A percentile compares a stretch with the other conserved stretches of the same genome.
These are phyloP conservation scores for Dioscorea cayenensis DNA, from an alignment of 116 monocot genomes.

Conservation along the genomic window DNA sequence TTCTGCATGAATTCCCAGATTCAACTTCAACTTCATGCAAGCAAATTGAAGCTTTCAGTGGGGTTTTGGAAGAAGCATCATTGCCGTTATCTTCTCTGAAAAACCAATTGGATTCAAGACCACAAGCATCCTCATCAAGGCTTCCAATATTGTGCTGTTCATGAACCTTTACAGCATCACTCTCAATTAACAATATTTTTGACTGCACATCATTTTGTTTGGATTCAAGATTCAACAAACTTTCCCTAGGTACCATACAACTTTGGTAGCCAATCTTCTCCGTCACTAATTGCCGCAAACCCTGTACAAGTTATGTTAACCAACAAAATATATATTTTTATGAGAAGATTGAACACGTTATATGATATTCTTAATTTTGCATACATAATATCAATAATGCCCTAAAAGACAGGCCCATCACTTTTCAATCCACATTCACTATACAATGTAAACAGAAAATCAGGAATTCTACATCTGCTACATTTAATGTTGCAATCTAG, in stretches of 20 bases:
- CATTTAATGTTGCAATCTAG: too few species aligned
- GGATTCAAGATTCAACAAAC: conserved; percentile 8
- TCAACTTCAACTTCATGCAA: too few species aligned
- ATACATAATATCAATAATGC: too few species aligned
- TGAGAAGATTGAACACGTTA: too few species aligned
- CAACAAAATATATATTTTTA: too few species aligned
- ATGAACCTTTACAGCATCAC: conserved; percentile 4
- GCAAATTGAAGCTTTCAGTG: not conserved
- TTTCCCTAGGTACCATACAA: not conserved
- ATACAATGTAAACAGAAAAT: too few species aligned
- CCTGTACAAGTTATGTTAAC: conserved; percentile 12
- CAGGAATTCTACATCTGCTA: too few species aligned
- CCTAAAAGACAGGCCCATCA: too few species aligned
- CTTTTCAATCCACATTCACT: too few species aligned
- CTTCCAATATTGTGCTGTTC: conserved; percentile 3
- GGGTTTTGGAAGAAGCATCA: conserved; percentile 3
- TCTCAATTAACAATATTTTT: conserved; percentile 5
- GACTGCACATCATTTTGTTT: conserved; percentile 3
- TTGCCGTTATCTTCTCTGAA: not conserved
- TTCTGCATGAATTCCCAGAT: conserved; percentile 4
- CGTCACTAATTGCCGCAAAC: conserved; percentile 9
- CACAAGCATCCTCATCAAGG: not conserved
- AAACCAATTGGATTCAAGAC: conserved; percentile 2
- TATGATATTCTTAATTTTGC: too few species aligned
- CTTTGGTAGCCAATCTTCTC: conserved; percentile 7